Conservation (phyloP, 352 stramenopile genomes). For the Phytophthora nicotianae region DNA sequence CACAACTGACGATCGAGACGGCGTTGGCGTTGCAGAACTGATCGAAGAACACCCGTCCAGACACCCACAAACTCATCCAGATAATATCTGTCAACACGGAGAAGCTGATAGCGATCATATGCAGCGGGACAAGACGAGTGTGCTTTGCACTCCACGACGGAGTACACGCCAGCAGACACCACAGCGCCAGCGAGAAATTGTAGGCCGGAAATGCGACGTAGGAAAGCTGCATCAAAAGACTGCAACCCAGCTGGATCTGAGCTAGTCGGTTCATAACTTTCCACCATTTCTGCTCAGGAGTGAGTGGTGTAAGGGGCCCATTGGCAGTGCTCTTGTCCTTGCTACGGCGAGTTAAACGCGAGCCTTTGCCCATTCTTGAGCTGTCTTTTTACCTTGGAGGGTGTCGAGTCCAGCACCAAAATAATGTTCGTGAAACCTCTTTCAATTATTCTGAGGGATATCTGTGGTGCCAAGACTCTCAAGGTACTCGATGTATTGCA, state of each 20-base stretch:
- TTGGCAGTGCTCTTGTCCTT: conserved; percentile 23
- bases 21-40: conserved; percentile 65
- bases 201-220: conserved; percentile 85
- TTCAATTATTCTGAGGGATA: conserved; percentile 3
- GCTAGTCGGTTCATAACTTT: conserved; percentile 42
- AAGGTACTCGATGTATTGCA: conserved; percentile 59
- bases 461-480: conserved; percentile 29
- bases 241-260: conserved; percentile 55
- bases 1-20: conserved; percentile 74
- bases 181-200: conserved; percentile 79
- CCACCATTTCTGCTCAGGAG: conserved; percentile 50
- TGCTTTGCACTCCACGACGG: conserved; percentile 58
- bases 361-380: conserved; percentile 18
- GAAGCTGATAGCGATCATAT: conserved; percentile 51
- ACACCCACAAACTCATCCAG: conserved; percentile 83
- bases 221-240: conserved; percentile 77
- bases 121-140: conserved; percentile 50
- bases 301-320: conserved; percentile 9
- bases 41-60: conserved; percentile 74
- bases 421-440: conserved; percentile 30
- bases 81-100: conserved; percentile 73
- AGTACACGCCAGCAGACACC: conserved; percentile 63
- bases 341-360: conserved; percentile 9
- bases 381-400: background rate
- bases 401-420: conserved; percentile 17